phyloP scores from a whole-genome alignment of 371 early-diverging fungal species.

The Syncephalastrum sp. region DNA sequence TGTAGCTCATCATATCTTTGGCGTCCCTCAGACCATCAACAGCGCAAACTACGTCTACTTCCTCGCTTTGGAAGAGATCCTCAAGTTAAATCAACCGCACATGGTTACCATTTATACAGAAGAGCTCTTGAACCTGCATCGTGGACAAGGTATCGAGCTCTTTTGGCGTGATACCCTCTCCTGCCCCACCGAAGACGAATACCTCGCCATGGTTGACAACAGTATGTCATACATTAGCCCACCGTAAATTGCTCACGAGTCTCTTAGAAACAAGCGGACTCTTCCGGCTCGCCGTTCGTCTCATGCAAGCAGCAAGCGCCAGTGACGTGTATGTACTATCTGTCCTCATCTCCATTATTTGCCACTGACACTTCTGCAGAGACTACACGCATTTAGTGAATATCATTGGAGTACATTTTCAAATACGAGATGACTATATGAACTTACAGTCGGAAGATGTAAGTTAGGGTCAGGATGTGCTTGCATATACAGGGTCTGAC shows the following conservation, averaged over 20 bases:
- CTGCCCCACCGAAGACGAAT: slow-evolving; percentile 84
- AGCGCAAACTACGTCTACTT: slow-evolving; percentile 96
- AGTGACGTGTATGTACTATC: slow-evolving; percentile 40
- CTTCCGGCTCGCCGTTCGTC: slow-evolving; percentile 83
- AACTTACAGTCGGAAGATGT: slow-evolving; percentile 83
- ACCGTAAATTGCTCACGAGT: background rate
- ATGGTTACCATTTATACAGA: slow-evolving; percentile 83
- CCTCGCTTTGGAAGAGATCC: slow-evolving; percentile 79
- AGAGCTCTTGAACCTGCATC: slow-evolving; percentile 83
- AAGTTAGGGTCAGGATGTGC: slow-evolving; percentile 7
- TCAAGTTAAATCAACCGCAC: slow-evolving; percentile 61
- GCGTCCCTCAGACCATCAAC: slow-evolving; percentile 89
- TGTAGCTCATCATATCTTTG: slow-evolving; percentile 95
- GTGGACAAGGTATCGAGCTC: slow-evolving; percentile 90
- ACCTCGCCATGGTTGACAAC: slow-evolving; percentile 86
- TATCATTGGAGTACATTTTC: slow-evolving; percentile 89
- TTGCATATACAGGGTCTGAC: background rate
- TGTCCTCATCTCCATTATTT: background rate
- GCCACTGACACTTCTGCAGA: slow-evolving; percentile 12
- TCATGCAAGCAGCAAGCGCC: slow-evolving; percentile 78
- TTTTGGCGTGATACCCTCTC: slow-evolving; percentile 72
- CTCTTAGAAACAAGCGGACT: slow-evolving; percentile 88
- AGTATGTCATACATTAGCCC: slow-evolving; percentile 49
- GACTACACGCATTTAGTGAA: slow-evolving; percentile 82
- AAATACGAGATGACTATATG: slow-evolving; percentile 95